phyloP scores from a whole-genome alignment of 2,329 filamentous ascomycete genomes.

The Phaeosphaeriaceae sp. region DNA sequence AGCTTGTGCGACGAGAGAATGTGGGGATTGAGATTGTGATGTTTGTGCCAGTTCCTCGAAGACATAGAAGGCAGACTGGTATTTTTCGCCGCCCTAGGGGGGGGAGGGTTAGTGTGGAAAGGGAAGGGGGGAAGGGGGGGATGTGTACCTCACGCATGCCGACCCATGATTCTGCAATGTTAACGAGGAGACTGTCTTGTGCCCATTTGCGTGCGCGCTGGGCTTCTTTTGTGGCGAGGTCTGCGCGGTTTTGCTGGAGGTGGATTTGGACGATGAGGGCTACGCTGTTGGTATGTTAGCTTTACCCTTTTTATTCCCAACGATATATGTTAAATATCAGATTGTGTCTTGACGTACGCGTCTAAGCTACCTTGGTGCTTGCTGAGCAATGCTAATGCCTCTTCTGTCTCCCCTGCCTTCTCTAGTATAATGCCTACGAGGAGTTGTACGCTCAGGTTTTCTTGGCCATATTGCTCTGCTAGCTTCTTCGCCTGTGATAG shows the following conservation, averaged over 20 bases:
- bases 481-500: slow-evolving; percentile 72
- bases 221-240: slow-evolving; percentile 90
- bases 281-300: slow-evolving; percentile 61
- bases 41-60: slow-evolving; percentile 94
- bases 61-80: slow-evolving; percentile 96
- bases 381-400: slow-evolving; percentile 78
- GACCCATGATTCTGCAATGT: slow-evolving; percentile 95
- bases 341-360: slow-evolving; percentile 59
- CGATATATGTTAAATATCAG: background rate
- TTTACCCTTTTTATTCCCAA: background rate
- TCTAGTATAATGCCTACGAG: slow-evolving; percentile 83
- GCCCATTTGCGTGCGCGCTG: slow-evolving; percentile 87
- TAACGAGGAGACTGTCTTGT: slow-evolving; percentile 91
- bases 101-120: slow-evolving; percentile 27
- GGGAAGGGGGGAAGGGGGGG: background rate
- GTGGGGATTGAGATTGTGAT: slow-evolving; percentile 76
- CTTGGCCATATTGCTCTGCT: slow-evolving; percentile 67
- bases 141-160: slow-evolving; percentile 78
- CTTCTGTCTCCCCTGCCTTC: slow-evolving; percentile 79
- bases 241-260: slow-evolving; percentile 86
- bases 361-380: slow-evolving; percentile 84
- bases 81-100: slow-evolving; percentile 84
- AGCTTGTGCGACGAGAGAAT: slow-evolving; percentile 83
- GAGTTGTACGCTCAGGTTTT: slow-evolving; percentile 79
- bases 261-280: slow-evolving; percentile 91